Conservation (phyloP, 179 eudicot species). For the Gypsophila paniculata region DNA sequence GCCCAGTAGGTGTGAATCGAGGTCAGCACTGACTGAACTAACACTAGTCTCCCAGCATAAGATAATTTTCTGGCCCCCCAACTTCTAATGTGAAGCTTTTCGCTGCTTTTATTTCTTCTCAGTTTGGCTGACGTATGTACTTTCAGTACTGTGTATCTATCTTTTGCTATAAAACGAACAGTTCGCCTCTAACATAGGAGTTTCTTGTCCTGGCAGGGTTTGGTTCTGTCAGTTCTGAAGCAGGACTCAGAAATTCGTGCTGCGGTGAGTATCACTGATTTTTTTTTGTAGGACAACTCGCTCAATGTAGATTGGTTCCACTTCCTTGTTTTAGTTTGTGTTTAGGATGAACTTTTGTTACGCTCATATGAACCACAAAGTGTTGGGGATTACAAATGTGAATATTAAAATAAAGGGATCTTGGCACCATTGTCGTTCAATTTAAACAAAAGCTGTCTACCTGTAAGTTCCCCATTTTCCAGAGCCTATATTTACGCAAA, state of each 20-base stretch:
- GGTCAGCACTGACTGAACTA: too few species aligned
- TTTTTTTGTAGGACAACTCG: neutral
- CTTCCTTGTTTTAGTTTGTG: neutral
- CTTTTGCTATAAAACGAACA: neutral
- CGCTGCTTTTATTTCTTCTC: neutral
- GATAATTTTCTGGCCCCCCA: too few species aligned
- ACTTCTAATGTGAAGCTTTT: too few species aligned
- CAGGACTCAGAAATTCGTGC: conserved; percentile 72
- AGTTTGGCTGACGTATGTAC: neutral
- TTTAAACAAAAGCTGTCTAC: neutral
- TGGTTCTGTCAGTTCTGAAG: conserved; percentile 70
- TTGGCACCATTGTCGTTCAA: neutral
- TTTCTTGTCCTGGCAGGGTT: conserved; percentile 50
- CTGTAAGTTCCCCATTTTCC: neutral
- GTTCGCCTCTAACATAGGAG: conserved; percentile 1
- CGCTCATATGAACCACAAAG: neutral
- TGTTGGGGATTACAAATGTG: neutral
- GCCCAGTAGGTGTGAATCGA: too few species aligned
- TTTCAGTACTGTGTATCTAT: neutral
- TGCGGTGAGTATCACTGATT: conserved; percentile 51
- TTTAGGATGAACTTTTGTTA: neutral
- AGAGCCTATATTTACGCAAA: neutral
- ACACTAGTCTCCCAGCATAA: too few species aligned
- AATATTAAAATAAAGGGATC: neutral
- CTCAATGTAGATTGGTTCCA: too few species aligned